Evolutionary conservation across 2,329 filamentous ascomycete genomes (phyloP).

Genomic region (Calonectria pauciramosa): DNA sequence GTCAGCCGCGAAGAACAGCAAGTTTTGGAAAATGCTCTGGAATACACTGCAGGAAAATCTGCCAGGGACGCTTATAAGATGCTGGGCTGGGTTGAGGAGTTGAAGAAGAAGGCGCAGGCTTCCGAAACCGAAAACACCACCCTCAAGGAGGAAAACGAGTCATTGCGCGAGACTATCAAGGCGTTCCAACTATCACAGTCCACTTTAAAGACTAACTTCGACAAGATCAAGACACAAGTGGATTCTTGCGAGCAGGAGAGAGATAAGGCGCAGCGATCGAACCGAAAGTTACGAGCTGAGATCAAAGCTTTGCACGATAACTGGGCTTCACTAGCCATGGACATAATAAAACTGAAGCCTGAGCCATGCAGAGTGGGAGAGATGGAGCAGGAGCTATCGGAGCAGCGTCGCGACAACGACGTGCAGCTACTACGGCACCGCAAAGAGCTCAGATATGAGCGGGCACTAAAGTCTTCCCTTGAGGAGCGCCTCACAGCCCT

Average conservation of each 20-base stretch:
- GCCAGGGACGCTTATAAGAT: conserved; percentile 3
- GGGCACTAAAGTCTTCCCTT: not conserved
- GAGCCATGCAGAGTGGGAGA: not conserved
- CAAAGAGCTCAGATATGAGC: not conserved
- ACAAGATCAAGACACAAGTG: not conserved
- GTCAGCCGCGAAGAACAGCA: not conserved
- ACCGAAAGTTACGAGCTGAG: not conserved
- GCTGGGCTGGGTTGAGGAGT: not conserved
- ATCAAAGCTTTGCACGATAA: not conserved
- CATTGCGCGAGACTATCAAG: not conserved
- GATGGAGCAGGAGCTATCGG: not conserved
- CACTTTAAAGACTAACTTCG: not conserved
- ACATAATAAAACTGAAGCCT: not conserved
- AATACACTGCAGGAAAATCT: not conserved
- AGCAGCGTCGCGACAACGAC: not conserved
- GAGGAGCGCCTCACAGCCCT: conserved; percentile 1
- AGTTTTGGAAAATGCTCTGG: conserved; percentile 1
- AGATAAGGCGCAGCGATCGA: not conserved
- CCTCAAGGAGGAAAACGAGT: not conserved
- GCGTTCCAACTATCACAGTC: not conserved
- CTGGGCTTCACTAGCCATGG: not conserved
- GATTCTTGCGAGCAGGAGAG: not conserved
- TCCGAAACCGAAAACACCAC: not conserved
- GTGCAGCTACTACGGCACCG: not conserved
- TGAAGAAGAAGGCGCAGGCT: not conserved